These are phyloP conservation scores for Lentinula edodes DNA, from an alignment of 768 basidiomycete species.

Conservation along the genomic window DNA sequence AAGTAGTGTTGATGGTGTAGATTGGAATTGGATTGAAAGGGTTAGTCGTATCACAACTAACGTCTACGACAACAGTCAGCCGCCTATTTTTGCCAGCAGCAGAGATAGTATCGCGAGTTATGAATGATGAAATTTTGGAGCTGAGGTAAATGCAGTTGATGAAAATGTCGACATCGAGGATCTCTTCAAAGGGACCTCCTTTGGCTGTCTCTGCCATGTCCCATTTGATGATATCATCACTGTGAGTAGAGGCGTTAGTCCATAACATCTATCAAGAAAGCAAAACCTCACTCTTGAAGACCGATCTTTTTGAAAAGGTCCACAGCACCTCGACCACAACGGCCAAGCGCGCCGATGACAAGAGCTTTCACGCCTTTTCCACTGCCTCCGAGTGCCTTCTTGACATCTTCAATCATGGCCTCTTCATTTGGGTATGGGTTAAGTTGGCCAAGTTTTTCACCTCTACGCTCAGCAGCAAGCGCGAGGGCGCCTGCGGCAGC, in stretches of 20 bases:
- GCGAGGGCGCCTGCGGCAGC: conserved; percentile 89
- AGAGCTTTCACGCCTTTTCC: conserved; percentile 78
- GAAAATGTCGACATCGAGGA: conserved; percentile 95
- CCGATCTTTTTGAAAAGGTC: conserved; percentile 95
- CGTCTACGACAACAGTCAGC: conserved; percentile 86
- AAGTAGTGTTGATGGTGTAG: conserved; percentile 91
- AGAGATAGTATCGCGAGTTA: conserved; percentile 65
- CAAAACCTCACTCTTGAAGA: conserved; percentile 72
- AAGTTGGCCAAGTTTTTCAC: conserved; percentile 57
- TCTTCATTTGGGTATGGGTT: conserved; percentile 80
- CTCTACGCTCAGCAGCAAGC: conserved; percentile 58
- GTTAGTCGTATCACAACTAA: conserved; percentile 99
- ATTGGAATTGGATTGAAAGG: conserved; percentile 97
- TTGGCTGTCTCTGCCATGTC: conserved; percentile 95
- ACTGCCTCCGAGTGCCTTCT: conserved; percentile 54
- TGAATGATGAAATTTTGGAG: conserved; percentile 78
- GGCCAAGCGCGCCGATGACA: conserved; percentile 92
- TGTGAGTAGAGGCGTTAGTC: conserved; percentile 21
- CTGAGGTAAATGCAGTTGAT: conserved; percentile 99
- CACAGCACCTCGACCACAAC: conserved; percentile 93
- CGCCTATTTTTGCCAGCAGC: conserved; percentile 63
- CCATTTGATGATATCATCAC: conserved; percentile 95
- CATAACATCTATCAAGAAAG: not conserved
- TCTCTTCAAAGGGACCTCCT: conserved; percentile 94
- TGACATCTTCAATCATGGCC: conserved; percentile 78